phyloP scores from a whole-genome alignment of 108 stramenopile genomes.

The Nitzschia putrida region DNA sequence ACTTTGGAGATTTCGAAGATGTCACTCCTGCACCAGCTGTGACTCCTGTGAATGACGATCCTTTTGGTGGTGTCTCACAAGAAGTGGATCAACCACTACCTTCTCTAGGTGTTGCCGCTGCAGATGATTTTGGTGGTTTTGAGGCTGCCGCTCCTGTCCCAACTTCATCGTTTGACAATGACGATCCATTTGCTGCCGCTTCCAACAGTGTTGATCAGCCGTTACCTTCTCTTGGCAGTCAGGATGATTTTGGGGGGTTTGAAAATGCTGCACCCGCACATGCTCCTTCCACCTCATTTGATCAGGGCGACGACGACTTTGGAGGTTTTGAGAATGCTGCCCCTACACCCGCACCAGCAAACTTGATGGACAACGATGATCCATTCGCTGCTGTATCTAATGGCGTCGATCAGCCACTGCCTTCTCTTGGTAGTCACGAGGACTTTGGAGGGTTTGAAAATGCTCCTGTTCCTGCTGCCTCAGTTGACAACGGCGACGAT shows the following conservation, averaged over 20 bases:
- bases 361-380: constrained; percentile 8
- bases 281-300: background rate
- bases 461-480: background rate
- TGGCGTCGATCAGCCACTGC: background rate
- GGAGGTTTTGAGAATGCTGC: constrained; percentile 32
- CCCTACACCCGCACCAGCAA: background rate
- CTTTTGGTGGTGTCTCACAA: background rate
- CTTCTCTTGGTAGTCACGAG: background rate
- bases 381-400: background rate
- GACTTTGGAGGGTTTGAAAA: background rate
- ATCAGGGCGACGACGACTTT: constrained; percentile 40
- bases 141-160: background rate
- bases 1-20: constrained; percentile 47
- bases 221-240: background rate
- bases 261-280: background rate
- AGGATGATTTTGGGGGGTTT: background rate
- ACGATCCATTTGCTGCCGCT: background rate
- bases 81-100: too few species aligned
- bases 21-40: constrained; percentile 5
- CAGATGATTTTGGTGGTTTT: constrained; percentile 42
- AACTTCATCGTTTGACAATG: background rate
- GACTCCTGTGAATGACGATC: constrained; percentile 11
- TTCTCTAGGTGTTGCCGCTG: too few species aligned
- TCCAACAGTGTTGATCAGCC: background rate
- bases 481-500: too few species aligned